Evolutionary conservation across 257 asterid species (phyloP), one percentile per base, ranked within the genome.

Genomic region (Echium plantagineum): DNA sequence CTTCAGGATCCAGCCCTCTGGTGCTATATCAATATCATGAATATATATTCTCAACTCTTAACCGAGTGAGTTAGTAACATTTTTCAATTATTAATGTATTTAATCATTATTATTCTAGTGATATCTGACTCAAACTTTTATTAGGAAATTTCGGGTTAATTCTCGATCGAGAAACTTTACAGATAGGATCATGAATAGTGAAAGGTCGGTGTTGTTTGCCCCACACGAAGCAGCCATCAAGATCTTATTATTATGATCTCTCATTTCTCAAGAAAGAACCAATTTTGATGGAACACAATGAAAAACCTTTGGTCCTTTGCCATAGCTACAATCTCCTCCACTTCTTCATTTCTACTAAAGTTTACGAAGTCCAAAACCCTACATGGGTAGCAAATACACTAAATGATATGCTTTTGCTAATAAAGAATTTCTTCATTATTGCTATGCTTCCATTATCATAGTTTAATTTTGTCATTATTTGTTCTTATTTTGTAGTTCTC

Each of bases 161-260:
- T n/a, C n/a, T n/a, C n/a, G n/a, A n/a, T n/a, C n/a, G n/a, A n/a
- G n/a, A n/a, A n/a, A n/a, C n/a, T n/a, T n/a, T n/a, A n/a, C n/a
- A 64, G 75, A 76, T 54, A 28, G 4, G 32, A 28, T 28, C 32
- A 28, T 28, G 6, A 28, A 6, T 26, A 26, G 4, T 28, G 32
- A 28, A 28, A 70, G 74, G 90, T 76, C 93, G 90, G 93, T 79
- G 84, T 61, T 65, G 65, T 68, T 83, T 83, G 94, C 77, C 94
- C 96, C 94, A 88, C 96, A 3, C 26, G 63, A 78, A 77, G 79
- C 3, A 24, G 2, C 84, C 86, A 82, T 80, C 83, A 75, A 66
- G 73, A 70, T 30, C 46, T 24, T 24, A 24, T 24, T 35, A 58
- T 60, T 60, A 70, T 48, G 69, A 66, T 61, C 71, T 60, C 72